A percentile compares a stretch with the other conserved stretches of the same genome.
Conservation (phyloP, 768 basidiomycete genomes). For the Phaeolepiota aurea region DNA sequence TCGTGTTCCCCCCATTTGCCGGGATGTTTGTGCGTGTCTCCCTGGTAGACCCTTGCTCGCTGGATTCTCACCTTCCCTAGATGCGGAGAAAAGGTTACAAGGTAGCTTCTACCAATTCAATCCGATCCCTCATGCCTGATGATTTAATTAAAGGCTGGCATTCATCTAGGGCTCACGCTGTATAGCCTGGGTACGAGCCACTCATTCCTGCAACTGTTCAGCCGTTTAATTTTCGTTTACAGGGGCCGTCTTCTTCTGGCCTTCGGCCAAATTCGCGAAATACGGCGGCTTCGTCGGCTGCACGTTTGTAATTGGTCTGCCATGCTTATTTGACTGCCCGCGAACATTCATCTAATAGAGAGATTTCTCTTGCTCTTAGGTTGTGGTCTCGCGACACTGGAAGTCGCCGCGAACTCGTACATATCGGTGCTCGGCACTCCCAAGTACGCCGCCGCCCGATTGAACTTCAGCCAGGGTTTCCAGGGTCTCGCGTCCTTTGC, state of each 20-base stretch:
- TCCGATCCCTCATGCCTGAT: not conserved
- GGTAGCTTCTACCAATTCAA: constrained; percentile 20
- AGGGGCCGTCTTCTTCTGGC: constrained; percentile 78
- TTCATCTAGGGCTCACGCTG: constrained; percentile 49
- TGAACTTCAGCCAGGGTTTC: constrained; percentile 77
- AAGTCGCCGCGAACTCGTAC: constrained; percentile 78
- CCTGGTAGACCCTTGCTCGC: not conserved
- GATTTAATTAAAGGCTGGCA: constrained; percentile 29
- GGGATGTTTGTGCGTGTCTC: constrained; percentile 42
- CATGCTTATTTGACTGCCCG: too few species aligned
- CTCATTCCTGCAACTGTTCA: not conserved
- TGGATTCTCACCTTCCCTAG: constrained; percentile 18
- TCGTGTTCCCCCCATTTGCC: constrained; percentile 52
- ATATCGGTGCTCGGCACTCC: constrained; percentile 61
- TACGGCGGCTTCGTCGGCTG: constrained; percentile 71
- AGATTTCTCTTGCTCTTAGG: constrained; percentile 23
- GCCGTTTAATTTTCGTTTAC: constrained; percentile 4
- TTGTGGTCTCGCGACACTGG: constrained; percentile 58
- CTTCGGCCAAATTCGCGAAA: constrained; percentile 56
- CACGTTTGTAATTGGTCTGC: constrained; percentile 58
- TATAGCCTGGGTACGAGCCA: constrained; percentile 42
- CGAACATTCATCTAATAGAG: constrained; percentile 1
- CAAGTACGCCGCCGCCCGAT: constrained; percentile 63
- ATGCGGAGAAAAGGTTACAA: constrained; percentile 64
- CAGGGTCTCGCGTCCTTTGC: constrained; percentile 69